phyloP scores from a whole-genome alignment of 495 filamentous ascomycete species.

The Talaromyces thailandensis region DNA sequence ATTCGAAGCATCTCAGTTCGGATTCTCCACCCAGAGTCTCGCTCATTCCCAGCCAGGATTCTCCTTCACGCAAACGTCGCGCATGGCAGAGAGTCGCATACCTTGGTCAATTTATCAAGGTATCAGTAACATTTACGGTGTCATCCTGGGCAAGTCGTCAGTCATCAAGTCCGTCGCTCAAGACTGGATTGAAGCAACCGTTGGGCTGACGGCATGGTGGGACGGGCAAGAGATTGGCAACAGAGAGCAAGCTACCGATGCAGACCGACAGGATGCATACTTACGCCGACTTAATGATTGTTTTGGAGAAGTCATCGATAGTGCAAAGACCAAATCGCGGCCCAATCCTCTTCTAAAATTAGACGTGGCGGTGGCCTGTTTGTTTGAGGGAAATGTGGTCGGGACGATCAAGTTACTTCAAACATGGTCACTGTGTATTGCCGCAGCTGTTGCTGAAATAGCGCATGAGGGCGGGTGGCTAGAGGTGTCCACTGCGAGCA shows the following conservation, averaged over 20 bases:
- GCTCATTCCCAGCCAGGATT: conserved; percentile 18
- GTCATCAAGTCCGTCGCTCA: conserved; percentile 62
- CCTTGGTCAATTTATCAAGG: conserved; percentile 82
- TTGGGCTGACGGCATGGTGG: conserved; percentile 82
- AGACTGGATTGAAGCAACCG: conserved; percentile 81
- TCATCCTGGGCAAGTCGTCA: conserved; percentile 58
- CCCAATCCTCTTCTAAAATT: conserved; percentile 62
- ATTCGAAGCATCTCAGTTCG: conserved; percentile 47
- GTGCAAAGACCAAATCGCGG: conserved; percentile 34
- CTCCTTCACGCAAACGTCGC: conserved; percentile 52
- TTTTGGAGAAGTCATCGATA: conserved; percentile 39
- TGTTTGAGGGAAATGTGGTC: conserved; percentile 69
- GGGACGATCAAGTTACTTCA: conserved; percentile 63
- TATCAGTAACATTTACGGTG: conserved; percentile 62
- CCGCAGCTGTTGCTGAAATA: conserved; percentile 70
- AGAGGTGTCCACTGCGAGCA: conserved; percentile 15
- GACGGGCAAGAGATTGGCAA: conserved; percentile 56
- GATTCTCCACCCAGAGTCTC: conserved; percentile 23
- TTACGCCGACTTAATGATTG: conserved; percentile 41
- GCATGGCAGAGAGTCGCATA: conserved; percentile 70
- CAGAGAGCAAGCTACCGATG: conserved; percentile 22
- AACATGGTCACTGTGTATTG: conserved; percentile 67
- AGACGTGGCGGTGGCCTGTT: conserved; percentile 70
- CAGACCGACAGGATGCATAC: conserved; percentile 41
- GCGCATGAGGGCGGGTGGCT: conserved; percentile 71